A percentile compares a stretch with the other conserved stretches of the same genome.
These are phyloP conservation scores for Nemania sp. DNA, from an alignment of 2,329 filamentous ascomycete genomes.

Conservation along the genomic window DNA sequence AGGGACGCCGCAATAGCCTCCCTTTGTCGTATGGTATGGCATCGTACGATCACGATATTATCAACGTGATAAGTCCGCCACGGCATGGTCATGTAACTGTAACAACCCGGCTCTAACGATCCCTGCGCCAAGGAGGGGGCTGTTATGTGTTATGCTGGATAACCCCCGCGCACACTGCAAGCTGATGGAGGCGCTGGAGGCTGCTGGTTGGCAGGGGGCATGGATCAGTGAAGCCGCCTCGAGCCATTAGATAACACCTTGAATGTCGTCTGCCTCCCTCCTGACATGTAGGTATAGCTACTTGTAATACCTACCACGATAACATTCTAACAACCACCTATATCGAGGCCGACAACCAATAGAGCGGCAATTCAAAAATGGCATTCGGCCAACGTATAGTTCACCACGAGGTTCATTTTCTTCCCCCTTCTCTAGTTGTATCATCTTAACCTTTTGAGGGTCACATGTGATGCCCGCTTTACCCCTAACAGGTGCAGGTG, in stretches of 20 bases:
- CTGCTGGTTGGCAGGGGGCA: conserved; percentile 4
- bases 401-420: not conserved
- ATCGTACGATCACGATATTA: conserved; percentile 26
- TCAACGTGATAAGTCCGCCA: conserved; percentile 12
- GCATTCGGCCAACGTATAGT: not conserved
- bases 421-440: not conserved
- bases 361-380: not conserved
- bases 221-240: not conserved
- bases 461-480: not conserved
- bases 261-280: not conserved
- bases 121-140: conserved; percentile 6
- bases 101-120: conserved; percentile 2
- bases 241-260: not conserved
- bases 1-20: conserved; percentile 1
- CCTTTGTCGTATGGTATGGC: conserved; percentile 6
- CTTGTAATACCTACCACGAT: not conserved
- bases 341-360: conserved; percentile 1
- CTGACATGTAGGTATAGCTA: not conserved
- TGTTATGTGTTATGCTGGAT: not conserved
- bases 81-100: conserved; percentile 4
- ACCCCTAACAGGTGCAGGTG: not conserved
- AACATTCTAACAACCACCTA: not conserved
- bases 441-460: not conserved
- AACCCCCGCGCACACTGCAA: not conserved
- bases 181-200: not conserved